These are phyloP conservation scores for Lasiosphaeriaceae sp. DNA, from an alignment of 495 filamentous ascomycete species.

Conservation along the genomic window DNA sequence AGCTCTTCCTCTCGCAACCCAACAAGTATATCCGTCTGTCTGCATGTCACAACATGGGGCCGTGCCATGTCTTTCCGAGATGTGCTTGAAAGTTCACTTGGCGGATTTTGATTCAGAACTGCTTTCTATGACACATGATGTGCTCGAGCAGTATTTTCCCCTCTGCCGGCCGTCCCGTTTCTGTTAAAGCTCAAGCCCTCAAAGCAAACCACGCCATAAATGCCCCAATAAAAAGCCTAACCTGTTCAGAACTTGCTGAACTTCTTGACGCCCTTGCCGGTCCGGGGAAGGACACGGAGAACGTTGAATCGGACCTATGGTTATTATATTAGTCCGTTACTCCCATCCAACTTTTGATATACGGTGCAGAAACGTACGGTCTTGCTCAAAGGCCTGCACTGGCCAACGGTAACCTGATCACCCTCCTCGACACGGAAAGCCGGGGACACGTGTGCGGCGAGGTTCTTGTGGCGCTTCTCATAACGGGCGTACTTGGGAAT, in stretches of 20 bases:
- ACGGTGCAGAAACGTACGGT: conserved; percentile 67
- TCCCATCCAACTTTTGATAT: not conserved
- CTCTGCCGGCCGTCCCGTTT: conserved; percentile 43
- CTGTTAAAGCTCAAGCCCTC: conserved; percentile 47
- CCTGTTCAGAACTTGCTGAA: conserved; percentile 91
- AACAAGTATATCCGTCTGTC: too few species aligned
- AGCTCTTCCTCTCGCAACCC: too few species aligned
- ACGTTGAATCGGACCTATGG: conserved; percentile 96
- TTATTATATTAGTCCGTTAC: conserved; percentile 13
- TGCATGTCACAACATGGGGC: too few species aligned
- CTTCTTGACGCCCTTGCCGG: conserved; percentile 93
- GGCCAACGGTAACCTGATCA: conserved; percentile 98
- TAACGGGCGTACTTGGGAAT: conserved; percentile 98
- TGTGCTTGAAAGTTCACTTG: conserved; percentile 26
- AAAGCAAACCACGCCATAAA: conserved; percentile 51
- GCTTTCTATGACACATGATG: conserved; percentile 41
- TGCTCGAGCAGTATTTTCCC: conserved; percentile 41
- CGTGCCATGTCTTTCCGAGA: not conserved
- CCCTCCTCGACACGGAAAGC: conserved; percentile 99
- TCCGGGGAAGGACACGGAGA: conserved; percentile 91
- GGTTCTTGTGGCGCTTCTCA: conserved; percentile 99
- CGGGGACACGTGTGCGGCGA: conserved; percentile 95
- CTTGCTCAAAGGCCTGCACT: conserved; percentile 98
- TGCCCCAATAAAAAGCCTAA: conserved; percentile 40
- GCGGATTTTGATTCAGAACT: conserved; percentile 44